Evolutionary conservation across 1,284 basidiomycete genomes (phyloP).

Genomic region (Ceratobasidium sp.): DNA sequence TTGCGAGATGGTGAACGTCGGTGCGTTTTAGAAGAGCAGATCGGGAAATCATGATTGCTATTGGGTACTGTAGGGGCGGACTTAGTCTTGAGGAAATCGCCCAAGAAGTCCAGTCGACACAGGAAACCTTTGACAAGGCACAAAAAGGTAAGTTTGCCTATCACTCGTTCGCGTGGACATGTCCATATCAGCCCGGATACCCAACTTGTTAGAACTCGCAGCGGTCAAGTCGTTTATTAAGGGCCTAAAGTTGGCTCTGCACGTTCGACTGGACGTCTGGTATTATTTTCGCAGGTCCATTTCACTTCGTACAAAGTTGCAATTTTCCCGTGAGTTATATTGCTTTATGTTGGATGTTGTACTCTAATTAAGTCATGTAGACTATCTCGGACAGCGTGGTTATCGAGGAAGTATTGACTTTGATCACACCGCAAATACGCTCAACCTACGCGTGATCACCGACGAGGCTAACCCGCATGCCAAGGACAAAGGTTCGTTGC

Average conservation of each 20-base stretch:
- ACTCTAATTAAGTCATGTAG: conserved; percentile 57
- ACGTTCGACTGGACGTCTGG: conserved; percentile 77
- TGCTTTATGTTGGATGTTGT: too few species aligned
- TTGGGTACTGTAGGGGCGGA: conserved; percentile 69
- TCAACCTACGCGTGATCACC: conserved; percentile 75
- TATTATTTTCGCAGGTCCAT: conserved; percentile 78
- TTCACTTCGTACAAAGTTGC: conserved; percentile 80
- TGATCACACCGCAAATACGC: conserved; percentile 77
- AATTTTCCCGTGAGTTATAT: conserved; percentile 20
- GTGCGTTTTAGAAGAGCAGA: conserved; percentile 59
- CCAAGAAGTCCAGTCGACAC: conserved; percentile 74
- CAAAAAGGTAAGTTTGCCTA: conserved; percentile 59
- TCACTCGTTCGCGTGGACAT: background rate
- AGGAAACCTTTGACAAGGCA: conserved; percentile 69
- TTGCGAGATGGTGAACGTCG: conserved; percentile 78
- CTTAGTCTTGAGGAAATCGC: conserved; percentile 83
- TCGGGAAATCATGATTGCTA: background rate
- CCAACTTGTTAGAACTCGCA: conserved; percentile 4
- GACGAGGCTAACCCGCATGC: conserved; percentile 35
- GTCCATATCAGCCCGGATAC: background rate
- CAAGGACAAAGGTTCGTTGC: conserved; percentile 40
- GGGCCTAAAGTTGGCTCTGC: conserved; percentile 16
- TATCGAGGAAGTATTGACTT: conserved; percentile 90
- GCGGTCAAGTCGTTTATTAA: conserved; percentile 25
- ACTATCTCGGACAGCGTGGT: conserved; percentile 86